Conservation (phyloP, 768 basidiomycete species). For the Austroboletus festivus region DNA sequence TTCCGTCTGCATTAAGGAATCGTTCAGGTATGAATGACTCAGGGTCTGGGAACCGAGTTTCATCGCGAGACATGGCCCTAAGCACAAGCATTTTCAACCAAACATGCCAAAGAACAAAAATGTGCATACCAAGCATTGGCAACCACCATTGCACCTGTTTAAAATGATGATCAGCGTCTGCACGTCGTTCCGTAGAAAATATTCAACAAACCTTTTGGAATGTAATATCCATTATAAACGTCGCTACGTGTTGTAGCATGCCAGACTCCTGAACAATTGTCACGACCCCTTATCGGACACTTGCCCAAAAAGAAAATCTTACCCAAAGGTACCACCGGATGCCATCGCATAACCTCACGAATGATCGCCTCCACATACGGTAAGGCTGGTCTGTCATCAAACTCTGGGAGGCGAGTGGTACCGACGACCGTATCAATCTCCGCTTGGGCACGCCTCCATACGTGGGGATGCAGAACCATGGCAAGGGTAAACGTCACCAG, state of each 20-base stretch:
- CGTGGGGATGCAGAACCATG: slow-evolving; percentile 1
- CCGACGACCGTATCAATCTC: background rate
- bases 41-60: slow-evolving; percentile 9
- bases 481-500: slow-evolving; percentile 3
- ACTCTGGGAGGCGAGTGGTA: background rate
- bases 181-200: background rate
- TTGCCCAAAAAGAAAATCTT: background rate
- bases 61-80: slow-evolving; percentile 13
- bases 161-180: background rate
- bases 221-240: slow-evolving; percentile 28
- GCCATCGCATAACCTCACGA: slow-evolving; percentile 5
- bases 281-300: background rate
- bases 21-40: slow-evolving; percentile 7
- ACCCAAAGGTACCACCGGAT: background rate
- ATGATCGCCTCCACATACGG: slow-evolving; percentile 5
- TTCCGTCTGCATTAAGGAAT: slow-evolving; percentile 8
- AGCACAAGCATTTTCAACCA: background rate
- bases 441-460: background rate
- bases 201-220: slow-evolving; percentile 26
- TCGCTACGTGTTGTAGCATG: slow-evolving; percentile 26
- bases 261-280: background rate
- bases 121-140: background rate
- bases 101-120: background rate
- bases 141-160: background rate
- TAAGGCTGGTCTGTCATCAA: background rate